These are phyloP conservation scores for Pythium plurisporium DNA, from an alignment of 352 stramenopile species.

Conservation along the genomic window DNA sequence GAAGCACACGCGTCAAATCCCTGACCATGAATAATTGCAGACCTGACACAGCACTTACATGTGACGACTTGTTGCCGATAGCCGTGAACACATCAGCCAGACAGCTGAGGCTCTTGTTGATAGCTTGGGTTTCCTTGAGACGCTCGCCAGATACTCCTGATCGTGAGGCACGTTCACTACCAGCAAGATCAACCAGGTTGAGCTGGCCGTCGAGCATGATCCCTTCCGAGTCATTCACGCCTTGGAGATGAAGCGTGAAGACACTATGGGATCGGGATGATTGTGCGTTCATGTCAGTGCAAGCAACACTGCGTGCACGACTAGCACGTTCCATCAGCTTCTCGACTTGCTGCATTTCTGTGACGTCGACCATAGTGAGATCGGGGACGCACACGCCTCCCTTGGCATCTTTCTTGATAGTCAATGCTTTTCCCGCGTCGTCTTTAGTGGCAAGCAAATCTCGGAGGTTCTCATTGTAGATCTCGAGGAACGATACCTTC, in stretches of 20 bases:
- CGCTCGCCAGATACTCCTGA: constrained; percentile 88
- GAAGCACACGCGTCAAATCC: background rate
- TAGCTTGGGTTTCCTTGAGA: constrained; percentile 97
- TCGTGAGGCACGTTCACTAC: constrained; percentile 68
- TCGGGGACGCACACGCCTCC: constrained; percentile 62
- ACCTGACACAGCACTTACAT: constrained; percentile 70
- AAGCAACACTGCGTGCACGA: constrained; percentile 63
- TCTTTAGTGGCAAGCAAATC: constrained; percentile 91
- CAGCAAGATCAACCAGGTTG: constrained; percentile 79
- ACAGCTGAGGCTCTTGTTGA: constrained; percentile 99
- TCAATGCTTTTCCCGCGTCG: constrained; percentile 44
- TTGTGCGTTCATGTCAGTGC: constrained; percentile 93
- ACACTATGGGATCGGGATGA: constrained; percentile 79
- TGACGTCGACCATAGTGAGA: constrained; percentile 51
- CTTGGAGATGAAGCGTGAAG: constrained; percentile 74
- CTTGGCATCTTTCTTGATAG: constrained; percentile 71
- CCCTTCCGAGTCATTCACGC: constrained; percentile 77
- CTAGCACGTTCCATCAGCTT: constrained; percentile 73
- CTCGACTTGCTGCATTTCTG: constrained; percentile 57
- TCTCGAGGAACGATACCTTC: constrained; percentile 98
- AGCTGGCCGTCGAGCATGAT: constrained; percentile 63
- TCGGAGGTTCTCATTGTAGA: constrained; percentile 99
- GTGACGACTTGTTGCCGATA: constrained; percentile 94
- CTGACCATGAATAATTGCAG: background rate
- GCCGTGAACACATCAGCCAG: constrained; percentile 98